Evolutionary conservation across 495 filamentous ascomycete species (phyloP).

Genomic region (Podospora conica): DNA sequence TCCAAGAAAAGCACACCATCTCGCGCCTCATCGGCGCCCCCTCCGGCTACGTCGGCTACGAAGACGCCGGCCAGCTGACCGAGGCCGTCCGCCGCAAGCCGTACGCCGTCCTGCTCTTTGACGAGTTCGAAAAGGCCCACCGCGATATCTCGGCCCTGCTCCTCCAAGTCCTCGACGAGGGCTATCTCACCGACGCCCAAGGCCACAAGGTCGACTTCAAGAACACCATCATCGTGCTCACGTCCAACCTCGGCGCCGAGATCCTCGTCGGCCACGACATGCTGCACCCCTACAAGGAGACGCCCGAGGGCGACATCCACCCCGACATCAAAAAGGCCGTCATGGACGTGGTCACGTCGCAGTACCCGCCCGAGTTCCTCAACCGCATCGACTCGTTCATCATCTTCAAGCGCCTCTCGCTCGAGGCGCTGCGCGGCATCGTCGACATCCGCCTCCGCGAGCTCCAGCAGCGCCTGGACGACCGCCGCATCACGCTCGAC

Average conservation of each 20-base stretch:
- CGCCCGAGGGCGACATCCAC: slow-evolving; percentile 57
- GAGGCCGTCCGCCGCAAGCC: slow-evolving; percentile 94
- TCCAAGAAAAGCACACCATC: slow-evolving; percentile 95
- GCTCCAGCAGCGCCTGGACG: slow-evolving; percentile 74
- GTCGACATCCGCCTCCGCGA: slow-evolving; percentile 88
- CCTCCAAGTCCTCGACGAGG: slow-evolving; percentile 92
- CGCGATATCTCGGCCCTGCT: slow-evolving; percentile 91
- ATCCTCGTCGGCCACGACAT: slow-evolving; percentile 58
- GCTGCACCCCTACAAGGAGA: slow-evolving; percentile 53
- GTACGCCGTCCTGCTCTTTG: slow-evolving; percentile 90
- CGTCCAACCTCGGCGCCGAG: slow-evolving; percentile 83
- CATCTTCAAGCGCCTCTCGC: slow-evolving; percentile 79
- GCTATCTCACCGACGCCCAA: slow-evolving; percentile 90
- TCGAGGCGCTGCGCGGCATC: slow-evolving; percentile 77
- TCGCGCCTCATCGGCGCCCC: slow-evolving; percentile 88
- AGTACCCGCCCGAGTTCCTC: slow-evolving; percentile 90
- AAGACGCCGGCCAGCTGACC: slow-evolving; percentile 93
- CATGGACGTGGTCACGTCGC: slow-evolving; percentile 73
- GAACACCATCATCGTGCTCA: slow-evolving; percentile 93
- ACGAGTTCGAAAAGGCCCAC: slow-evolving; percentile 97
- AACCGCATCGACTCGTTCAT: slow-evolving; percentile 97
- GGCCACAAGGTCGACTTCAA: slow-evolving; percentile 95
- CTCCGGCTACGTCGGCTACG: slow-evolving; percentile 92
- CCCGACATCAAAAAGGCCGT: slow-evolving; percentile 67
- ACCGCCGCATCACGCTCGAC: slow-evolving; percentile 71